Evolutionary conservation across 1,284 basidiomycete species (phyloP).

Genomic region (Cerrena zonata): DNA sequence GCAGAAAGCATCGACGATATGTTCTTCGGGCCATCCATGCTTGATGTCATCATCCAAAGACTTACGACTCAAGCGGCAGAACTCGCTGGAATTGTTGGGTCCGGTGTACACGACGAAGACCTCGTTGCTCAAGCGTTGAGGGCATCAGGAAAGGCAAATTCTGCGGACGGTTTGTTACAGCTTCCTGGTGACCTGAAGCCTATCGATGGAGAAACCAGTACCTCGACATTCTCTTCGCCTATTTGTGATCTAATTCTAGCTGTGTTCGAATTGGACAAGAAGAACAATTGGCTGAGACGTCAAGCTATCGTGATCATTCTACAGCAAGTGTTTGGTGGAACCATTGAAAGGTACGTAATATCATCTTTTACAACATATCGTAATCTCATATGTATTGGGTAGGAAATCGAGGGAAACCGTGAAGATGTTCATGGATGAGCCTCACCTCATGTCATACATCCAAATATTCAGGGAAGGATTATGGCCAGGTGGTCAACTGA

Average conservation of each 20-base stretch:
- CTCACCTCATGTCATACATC: conserved; percentile 64
- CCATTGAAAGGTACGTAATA: conserved; percentile 77
- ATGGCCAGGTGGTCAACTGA: conserved; percentile 80
- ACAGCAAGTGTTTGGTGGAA: conserved; percentile 91
- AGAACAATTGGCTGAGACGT: conserved; percentile 92
- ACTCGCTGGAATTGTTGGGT: conserved; percentile 75
- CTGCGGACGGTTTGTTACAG: conserved; percentile 63
- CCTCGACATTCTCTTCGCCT: conserved; percentile 84
- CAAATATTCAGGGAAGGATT: conserved; percentile 63
- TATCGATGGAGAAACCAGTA: conserved; percentile 77
- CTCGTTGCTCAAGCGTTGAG: conserved; percentile 73
- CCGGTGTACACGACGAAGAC: conserved; percentile 77
- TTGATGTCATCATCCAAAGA: conserved; percentile 87
- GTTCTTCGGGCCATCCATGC: conserved; percentile 87
- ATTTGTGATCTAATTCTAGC: conserved; percentile 92
- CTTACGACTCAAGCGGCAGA: conserved; percentile 85
- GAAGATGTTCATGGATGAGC: conserved; percentile 57
- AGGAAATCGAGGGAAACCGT: conserved; percentile 85
- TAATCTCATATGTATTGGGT: conserved; percentile 4
- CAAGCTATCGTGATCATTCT: conserved; percentile 95
- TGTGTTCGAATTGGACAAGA: conserved; percentile 90
- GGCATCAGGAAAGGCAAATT: conserved; percentile 55
- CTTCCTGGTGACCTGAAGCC: conserved; percentile 71
- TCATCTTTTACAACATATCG: too few relatives aligned
- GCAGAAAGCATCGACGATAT: conserved; percentile 90